Evolutionary conservation across 495 filamentous ascomycete species (phyloP), one percentile per base, ranked within the genome.

Genomic region (Niebla homalea): DNA sequence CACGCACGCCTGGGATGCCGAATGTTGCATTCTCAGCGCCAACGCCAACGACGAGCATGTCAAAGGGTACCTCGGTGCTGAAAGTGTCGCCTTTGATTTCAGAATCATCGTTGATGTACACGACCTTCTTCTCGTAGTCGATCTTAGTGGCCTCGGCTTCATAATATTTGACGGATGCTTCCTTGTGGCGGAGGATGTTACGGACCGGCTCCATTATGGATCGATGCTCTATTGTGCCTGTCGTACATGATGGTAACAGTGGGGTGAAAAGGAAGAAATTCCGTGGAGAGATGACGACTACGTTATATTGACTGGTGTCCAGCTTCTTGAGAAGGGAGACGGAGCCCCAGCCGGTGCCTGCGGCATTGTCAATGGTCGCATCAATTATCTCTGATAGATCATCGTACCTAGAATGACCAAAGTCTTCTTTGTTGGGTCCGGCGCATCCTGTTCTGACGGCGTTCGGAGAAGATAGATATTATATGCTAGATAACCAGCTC

Each of bases 221-320:
- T 62, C 93, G 87, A 73, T 96, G 93, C 72, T 99, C 93, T 62
- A 99, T 90, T 57, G 85, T 83, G 64, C 93, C 92, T 46, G 87
- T 95, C 21, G 92, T 96, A 69, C 93, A 97, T 63, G 88, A 94
- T 46, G 92, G 92, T 38, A 99, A 77, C 41, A 99, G 79, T 38
- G 92, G 92, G 16, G 93, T 99, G 77, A 97, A 99, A 51, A 99
- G 84, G 81, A 99, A 99, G 78, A 92, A 99, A 70, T 97, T 97
- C 58, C 92, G 87, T 49, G 92, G 92, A 38, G 90, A 96, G 45
- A 77, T 84, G 57, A 98, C 86, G 67, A 95, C 67, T 63, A 98
- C 92, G 70, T 97, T 97, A 77, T 95, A 98, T 76, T 96, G 93
- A 60, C 90, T 83, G 42, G 92, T 94, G 64, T 98, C 93, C 60